Evolutionary conservation across 345 rosid genomes (phyloP), one percentile per base, ranked within the genome.

Genomic region (Linum usitatissimum): DNA sequence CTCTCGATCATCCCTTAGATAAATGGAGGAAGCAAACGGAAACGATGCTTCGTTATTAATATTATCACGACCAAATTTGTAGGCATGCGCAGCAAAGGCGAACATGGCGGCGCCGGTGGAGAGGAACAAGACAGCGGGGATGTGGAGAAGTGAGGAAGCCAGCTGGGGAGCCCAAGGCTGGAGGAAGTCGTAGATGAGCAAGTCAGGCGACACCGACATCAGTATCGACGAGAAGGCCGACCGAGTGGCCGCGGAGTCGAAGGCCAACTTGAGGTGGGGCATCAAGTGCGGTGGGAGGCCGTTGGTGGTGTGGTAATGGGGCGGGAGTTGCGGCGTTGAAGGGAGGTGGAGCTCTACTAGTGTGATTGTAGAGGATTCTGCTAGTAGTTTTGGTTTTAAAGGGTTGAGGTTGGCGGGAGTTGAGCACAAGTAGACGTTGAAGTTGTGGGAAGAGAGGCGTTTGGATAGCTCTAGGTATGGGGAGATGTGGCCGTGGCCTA

Each of bases 381-480:
- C 67, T 9, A 65, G 20, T 9, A 73, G 57, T 23, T 49, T 67
- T 5, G 58, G 55, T 64, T 66, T 67, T 61, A 77, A 62, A 36
- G 68, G 53, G 12, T 4, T 17, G 1, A 82, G 73, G 57, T 65
- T 80, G 15, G 30, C 59, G 0, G 78, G 76, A 1, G 79, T 73
- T 13, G 84, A 79, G 10, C 78, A 74, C 1, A 80, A 62, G 67
- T 67, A 70, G 2, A 79, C 12, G 55, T 6, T 7, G 45, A 79
- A 66, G 67, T 75, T 75, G 42, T 73, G 57, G 21, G 54, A 13
- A 1, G 77, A 12, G 34, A 79, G 79, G 57, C 64, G 63, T 65
- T 79, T 79, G 36, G 74, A 75, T 6, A 80, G 75, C 68, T 76
- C 79, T 9, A 78, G 60, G 66, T 64, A 80, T 9, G 84, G 79